These are phyloP conservation scores for Eucalyptus urophylla DNA, from an alignment of 345 rosid genomes.

Conservation along the genomic window DNA sequence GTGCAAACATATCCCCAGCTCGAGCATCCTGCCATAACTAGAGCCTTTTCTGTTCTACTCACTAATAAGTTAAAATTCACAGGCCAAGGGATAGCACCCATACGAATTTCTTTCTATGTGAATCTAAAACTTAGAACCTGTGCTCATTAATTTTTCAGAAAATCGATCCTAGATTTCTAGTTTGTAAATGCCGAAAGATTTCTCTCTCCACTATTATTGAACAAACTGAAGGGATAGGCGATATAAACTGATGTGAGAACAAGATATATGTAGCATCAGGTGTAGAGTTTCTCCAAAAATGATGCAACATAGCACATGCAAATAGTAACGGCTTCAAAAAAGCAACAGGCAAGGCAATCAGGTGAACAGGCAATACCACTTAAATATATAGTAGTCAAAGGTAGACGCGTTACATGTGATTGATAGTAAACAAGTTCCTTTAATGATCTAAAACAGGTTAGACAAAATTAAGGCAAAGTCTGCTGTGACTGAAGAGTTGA, in stretches of 20 bases:
- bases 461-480: background rate
- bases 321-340: background rate
- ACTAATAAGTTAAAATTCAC: background rate
- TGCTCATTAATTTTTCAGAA: background rate
- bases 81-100: background rate
- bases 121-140: background rate
- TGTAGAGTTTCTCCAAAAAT: background rate
- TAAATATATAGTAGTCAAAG: background rate
- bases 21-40: background rate
- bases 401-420: background rate
- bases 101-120: background rate
- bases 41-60: background rate
- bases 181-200: background rate
- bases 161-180: background rate
- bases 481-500: background rate
- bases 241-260: background rate
- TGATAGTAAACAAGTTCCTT: background rate
- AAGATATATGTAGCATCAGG: background rate
- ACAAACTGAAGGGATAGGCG: background rate
- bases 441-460: background rate
- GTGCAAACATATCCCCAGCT: background rate
- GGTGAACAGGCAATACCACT: background rate
- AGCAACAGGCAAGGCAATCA: background rate
- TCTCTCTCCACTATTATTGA: background rate
- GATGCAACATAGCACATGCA: background rate